Conservation (phyloP, 2,329 filamentous ascomycete genomes). For the Ophiostoma triangulosporum region DNA sequence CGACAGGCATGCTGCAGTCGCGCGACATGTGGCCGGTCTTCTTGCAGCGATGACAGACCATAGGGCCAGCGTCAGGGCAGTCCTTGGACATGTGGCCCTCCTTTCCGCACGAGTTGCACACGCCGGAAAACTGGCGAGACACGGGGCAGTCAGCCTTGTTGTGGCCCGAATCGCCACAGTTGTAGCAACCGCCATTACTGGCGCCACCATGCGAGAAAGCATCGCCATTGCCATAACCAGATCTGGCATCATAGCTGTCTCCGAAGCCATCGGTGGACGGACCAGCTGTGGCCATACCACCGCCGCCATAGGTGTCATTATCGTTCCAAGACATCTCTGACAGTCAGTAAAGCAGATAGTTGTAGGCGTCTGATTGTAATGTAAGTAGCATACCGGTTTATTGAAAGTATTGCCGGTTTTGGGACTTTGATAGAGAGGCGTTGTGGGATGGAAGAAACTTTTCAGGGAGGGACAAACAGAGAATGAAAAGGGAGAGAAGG, state of each 20-base stretch:
- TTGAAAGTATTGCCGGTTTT: not conserved
- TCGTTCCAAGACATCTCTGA: constrained; percentile 52
- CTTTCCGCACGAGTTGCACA: constrained; percentile 29
- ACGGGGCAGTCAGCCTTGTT: constrained; percentile 50
- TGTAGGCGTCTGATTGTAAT: not conserved
- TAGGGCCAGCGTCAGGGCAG: constrained; percentile 28
- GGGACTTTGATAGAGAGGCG: not conserved
- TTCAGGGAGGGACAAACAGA: not conserved
- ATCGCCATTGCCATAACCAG: not conserved
- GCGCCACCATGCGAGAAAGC: constrained; percentile 16
- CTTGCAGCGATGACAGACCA: constrained; percentile 23
- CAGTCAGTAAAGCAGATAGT: not conserved
- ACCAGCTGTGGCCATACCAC: not conserved
- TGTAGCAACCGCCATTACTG: constrained; percentile 40
- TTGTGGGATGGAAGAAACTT: not conserved
- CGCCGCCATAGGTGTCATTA: not conserved
- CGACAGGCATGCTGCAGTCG: constrained; percentile 42
- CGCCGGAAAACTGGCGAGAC: constrained; percentile 26
- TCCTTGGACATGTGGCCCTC: constrained; percentile 39
- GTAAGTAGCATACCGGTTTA: not conserved
- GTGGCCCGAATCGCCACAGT: constrained; percentile 44
- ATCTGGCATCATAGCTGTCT: not conserved
- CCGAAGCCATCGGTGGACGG: not conserved
- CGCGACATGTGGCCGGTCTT: constrained; percentile 39
- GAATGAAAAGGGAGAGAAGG: not conserved